phyloP scores from a whole-genome alignment of 306 rosid species.

The Lathyrus sativus region DNA sequence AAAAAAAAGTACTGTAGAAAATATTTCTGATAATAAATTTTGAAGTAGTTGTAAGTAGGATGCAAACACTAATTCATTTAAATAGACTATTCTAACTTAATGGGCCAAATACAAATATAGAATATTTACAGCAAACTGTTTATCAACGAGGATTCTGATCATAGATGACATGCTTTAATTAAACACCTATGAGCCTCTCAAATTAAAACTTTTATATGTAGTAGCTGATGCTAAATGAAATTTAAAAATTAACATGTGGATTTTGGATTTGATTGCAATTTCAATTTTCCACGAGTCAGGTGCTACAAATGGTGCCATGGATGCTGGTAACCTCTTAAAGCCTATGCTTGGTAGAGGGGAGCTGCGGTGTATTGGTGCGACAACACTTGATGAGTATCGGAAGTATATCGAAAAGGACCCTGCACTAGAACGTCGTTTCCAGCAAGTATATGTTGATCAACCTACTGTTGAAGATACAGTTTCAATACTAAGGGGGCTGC shows the following conservation, averaged over 20 bases:
- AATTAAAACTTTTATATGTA: not conserved
- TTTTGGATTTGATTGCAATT: slow-evolving; percentile 16
- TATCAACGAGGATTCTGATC: slow-evolving; percentile 17
- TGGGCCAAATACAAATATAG: too few relatives aligned
- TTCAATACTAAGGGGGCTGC: slow-evolving; percentile 87
- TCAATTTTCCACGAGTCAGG: slow-evolving; percentile 50
- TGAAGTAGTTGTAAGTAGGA: not conserved
- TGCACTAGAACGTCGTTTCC: slow-evolving; percentile 94
- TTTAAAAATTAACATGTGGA: slow-evolving; percentile 19
- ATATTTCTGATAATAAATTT: too few relatives aligned
- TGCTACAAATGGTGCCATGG: slow-evolving; percentile 98
- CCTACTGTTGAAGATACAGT: slow-evolving; percentile 90
- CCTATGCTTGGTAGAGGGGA: slow-evolving; percentile 99
- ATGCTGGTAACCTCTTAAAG: slow-evolving; percentile 96
- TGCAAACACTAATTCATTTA: not conserved
- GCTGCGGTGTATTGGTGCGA: slow-evolving; percentile 93
- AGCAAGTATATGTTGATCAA: slow-evolving; percentile 97
- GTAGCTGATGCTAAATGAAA: slow-evolving; percentile 1
- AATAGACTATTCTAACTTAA: too few relatives aligned
- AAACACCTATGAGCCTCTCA: not conserved
- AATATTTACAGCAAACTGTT: too few relatives aligned
- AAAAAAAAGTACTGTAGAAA: not conserved
- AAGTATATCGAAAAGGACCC: slow-evolving; percentile 96
- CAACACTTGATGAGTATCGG: slow-evolving; percentile 89
- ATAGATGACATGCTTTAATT: slow-evolving; percentile 11